phyloP scores from a whole-genome alignment of 345 rosid species.

The Lepidium sativum region DNA sequence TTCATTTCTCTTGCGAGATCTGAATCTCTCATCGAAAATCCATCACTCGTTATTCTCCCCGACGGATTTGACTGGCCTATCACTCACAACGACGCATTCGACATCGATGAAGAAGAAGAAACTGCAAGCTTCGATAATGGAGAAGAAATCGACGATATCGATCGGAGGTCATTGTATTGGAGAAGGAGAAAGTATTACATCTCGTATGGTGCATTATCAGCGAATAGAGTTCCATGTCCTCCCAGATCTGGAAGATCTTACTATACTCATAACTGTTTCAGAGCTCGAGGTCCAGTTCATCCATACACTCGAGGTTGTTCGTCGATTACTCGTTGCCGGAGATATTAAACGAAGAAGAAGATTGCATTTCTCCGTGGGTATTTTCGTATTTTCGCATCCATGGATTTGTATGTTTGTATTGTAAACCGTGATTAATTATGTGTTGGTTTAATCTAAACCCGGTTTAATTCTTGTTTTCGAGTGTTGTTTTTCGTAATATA shows the following conservation, averaged over 20 bases:
- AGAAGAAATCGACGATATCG: constrained; percentile 18
- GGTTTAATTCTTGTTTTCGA: background rate
- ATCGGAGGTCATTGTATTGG: constrained; percentile 75
- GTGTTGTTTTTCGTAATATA: background rate
- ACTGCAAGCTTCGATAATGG: background rate
- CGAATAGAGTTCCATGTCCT: constrained; percentile 82
- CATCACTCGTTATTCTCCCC: constrained; percentile 27
- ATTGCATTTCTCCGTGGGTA: background rate
- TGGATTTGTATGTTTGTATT: background rate
- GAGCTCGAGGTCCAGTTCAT: constrained; percentile 51
- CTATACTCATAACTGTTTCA: constrained; percentile 75
- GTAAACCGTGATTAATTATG: constrained; percentile 3
- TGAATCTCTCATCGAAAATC: constrained; percentile 27
- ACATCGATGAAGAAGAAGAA: constrained; percentile 7
- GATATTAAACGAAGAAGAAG: constrained; percentile 18
- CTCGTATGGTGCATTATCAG: constrained; percentile 84
- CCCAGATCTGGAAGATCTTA: constrained; percentile 93
- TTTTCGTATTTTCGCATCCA: constrained; percentile 4
- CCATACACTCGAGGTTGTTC: constrained; percentile 82
- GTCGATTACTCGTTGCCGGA: constrained; percentile 68
- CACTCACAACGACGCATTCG: constrained; percentile 18
- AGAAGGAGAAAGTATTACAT: constrained; percentile 53
- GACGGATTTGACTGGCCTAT: constrained; percentile 55
- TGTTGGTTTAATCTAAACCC: background rate
- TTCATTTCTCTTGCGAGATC: constrained; percentile 5